phyloP scores from a whole-genome alignment of 2,329 filamentous ascomycete genomes.

The Aspergillus unguis region DNA sequence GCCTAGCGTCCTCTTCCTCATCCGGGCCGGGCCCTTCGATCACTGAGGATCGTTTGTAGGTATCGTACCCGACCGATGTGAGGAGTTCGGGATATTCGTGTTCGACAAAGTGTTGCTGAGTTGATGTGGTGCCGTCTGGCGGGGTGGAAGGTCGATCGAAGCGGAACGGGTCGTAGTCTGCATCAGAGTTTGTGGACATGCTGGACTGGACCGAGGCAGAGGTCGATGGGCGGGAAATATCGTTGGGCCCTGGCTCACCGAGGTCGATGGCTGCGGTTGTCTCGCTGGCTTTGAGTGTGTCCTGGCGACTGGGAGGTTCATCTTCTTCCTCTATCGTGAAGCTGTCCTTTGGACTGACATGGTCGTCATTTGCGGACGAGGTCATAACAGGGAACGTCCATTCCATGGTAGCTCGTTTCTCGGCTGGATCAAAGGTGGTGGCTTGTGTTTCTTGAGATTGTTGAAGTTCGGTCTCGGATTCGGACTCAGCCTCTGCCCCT shows the following conservation, averaged over 20 bases:
- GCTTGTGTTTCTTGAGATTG: conserved; percentile 4
- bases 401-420: conserved; percentile 46
- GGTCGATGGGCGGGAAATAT: conserved; percentile 37
- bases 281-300: conserved; percentile 33
- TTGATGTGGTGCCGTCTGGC: conserved; percentile 13
- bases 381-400: conserved; percentile 54
- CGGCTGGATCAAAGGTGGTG: conserved; percentile 24
- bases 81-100: conserved; percentile 43
- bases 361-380: conserved; percentile 16
- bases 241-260: conserved; percentile 19
- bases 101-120: conserved; percentile 39
- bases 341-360: conserved; percentile 3
- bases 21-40: conserved; percentile 54
- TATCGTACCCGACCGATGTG: conserved; percentile 47
- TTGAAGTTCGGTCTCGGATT: conserved; percentile 5
- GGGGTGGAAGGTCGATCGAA: conserved; percentile 37
- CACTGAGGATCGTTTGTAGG: conserved; percentile 52
- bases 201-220: conserved; percentile 33
- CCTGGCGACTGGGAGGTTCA: conserved; percentile 21
- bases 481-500: conserved; percentile 5
- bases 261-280: conserved; percentile 12
- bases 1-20: conserved; percentile 51
- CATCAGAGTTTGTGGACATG: conserved; percentile 31
- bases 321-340: conserved; percentile 6
- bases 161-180: conserved; percentile 43